A percentile compares a stretch with the other conserved stretches of the same genome.
Conservation (phyloP, 1,139 yeast species). For the Taiozyma sp. region DNA sequence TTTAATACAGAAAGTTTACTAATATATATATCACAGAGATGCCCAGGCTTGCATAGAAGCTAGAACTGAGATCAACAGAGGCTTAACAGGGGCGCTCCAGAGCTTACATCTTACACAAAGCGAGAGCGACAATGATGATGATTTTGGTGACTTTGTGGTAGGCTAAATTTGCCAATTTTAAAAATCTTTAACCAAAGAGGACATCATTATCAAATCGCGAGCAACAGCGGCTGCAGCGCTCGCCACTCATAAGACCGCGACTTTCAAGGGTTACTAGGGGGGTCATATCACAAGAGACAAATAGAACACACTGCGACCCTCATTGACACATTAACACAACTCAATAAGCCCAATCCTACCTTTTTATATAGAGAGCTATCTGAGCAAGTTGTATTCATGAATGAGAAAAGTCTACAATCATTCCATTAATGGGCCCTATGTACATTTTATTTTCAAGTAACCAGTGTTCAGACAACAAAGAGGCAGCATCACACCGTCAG, state of each 20-base stretch:
- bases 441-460: background rate
- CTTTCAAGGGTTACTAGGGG: too few species aligned
- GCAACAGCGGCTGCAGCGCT: too few species aligned
- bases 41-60: constrained; percentile 7
- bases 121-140: constrained; percentile 25
- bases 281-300: too few species aligned
- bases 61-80: constrained; percentile 4
- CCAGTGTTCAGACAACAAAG: background rate
- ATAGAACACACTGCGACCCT: too few species aligned
- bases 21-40: constrained; percentile 13
- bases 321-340: background rate
- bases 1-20: background rate
- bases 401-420: background rate
- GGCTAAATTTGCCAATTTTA: background rate
- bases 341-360: background rate
- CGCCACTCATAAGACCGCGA: too few species aligned
- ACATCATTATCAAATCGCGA: too few species aligned
- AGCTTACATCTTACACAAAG: background rate
- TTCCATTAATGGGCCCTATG: background rate
- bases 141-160: constrained; percentile 38
- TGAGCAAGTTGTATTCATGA: background rate
- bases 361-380: background rate
- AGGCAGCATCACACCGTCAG: background rate
- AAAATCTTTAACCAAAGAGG: too few species aligned
- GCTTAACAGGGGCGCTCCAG: background rate